phyloP scores from a whole-genome alignment of 495 filamentous ascomycete species.

The Aspergillus wentii region DNA sequence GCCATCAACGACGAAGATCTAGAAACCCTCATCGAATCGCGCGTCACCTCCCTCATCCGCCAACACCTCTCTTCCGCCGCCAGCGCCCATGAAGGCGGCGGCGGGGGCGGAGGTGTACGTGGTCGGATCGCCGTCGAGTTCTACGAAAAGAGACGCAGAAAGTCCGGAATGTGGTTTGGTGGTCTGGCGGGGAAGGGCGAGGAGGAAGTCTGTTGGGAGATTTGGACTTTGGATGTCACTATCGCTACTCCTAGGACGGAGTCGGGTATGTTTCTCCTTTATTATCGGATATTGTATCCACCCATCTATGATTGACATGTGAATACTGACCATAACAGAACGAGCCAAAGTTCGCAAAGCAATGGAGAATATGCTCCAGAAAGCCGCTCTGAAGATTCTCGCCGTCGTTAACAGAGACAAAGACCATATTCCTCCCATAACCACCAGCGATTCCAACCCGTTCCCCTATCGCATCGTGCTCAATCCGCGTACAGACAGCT shows the following conservation, averaged over 20 bases:
- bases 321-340: constrained; percentile 45
- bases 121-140: constrained; percentile 87
- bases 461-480: constrained; percentile 92
- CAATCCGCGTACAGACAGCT: constrained; percentile 71
- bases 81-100: constrained; percentile 43
- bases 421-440: constrained; percentile 97
- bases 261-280: constrained; percentile 52
- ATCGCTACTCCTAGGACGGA: constrained; percentile 86
- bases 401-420: constrained; percentile 80
- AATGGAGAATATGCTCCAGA: constrained; percentile 81
- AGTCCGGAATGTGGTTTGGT: constrained; percentile 65
- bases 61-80: constrained; percentile 43
- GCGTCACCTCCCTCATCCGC: constrained; percentile 69
- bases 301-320: constrained; percentile 1
- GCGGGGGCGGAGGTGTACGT: constrained; percentile 48
- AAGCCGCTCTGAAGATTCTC: constrained; percentile 82
- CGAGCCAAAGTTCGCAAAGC: constrained; percentile 79
- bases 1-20: constrained; percentile 83
- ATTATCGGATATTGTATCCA: neutral
- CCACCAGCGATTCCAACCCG: constrained; percentile 84
- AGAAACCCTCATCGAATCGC: constrained; percentile 87
- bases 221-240: constrained; percentile 88
- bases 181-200: constrained; percentile 58
- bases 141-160: constrained; percentile 84
- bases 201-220: constrained; percentile 95